Evolutionary conservation across 495 filamentous ascomycete species (phyloP).

Genomic region (Aspergillus hancockii): DNA sequence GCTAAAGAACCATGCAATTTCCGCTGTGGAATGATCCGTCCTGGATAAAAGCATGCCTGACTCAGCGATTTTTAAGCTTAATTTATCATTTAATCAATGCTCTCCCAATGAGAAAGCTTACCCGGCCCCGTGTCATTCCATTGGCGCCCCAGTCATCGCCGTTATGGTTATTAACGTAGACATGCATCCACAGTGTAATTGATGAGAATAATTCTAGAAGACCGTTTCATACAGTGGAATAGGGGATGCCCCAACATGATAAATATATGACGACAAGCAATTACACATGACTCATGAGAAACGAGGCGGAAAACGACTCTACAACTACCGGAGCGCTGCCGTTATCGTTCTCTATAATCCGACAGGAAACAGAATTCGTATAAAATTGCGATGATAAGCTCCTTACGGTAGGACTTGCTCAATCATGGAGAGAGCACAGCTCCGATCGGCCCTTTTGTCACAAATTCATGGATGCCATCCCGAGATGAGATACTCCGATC

Average conservation of each 20-base stretch:
- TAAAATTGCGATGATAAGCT: neutral
- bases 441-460: neutral
- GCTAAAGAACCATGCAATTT: constrained; percentile 1
- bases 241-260: neutral
- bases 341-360: too few species aligned
- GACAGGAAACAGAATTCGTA: too few species aligned
- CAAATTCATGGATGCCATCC: neutral
- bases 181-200: neutral
- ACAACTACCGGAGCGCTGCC: too few species aligned
- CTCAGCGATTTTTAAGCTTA: neutral
- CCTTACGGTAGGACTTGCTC: neutral
- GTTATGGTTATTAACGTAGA: constrained; percentile 1
- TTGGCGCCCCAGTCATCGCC: neutral
- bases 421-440: neutral
- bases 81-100: neutral
- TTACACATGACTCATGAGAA: too few species aligned
- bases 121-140: neutral
- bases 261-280: too few species aligned
- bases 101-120: neutral
- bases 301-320: too few species aligned
- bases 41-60: neutral
- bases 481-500: constrained; percentile 1
- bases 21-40: neutral
- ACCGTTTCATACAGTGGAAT: neutral
- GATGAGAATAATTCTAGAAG: neutral